Conservation (phyloP, 2,329 filamentous ascomycete species). For the Talaromyces piceae region DNA sequence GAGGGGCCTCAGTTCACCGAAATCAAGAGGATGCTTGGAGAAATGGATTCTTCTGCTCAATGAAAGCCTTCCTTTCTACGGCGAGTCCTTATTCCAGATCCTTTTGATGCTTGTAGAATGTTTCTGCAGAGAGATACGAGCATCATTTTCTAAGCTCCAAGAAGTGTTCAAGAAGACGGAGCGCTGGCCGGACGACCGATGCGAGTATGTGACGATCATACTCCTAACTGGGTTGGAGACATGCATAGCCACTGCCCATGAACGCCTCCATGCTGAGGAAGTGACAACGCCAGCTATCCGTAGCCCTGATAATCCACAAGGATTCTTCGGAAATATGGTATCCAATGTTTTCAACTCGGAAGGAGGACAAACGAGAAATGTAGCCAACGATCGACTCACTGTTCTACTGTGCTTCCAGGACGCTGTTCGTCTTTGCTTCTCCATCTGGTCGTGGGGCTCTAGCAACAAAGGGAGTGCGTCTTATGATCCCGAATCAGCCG, state of each 20-base stretch:
- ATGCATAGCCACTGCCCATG: constrained; percentile 78
- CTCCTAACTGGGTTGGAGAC: constrained; percentile 90
- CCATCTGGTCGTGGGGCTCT: constrained; percentile 88
- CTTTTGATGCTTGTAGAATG: constrained; percentile 86
- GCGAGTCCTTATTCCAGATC: constrained; percentile 78
- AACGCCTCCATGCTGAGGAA: constrained; percentile 71
- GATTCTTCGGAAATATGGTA: constrained; percentile 91
- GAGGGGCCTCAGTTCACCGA: constrained; percentile 66
- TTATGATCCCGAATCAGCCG: constrained; percentile 61
- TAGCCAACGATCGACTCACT: constrained; percentile 87
- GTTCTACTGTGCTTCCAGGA: constrained; percentile 96
- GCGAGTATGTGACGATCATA: constrained; percentile 61
- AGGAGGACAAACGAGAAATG: constrained; percentile 64
- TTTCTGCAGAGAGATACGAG: constrained; percentile 68
- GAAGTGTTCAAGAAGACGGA: constrained; percentile 34
- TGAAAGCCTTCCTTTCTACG: constrained; percentile 76
- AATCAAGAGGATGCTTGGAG: constrained; percentile 71
- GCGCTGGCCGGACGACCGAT: constrained; percentile 34
- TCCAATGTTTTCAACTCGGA: constrained; percentile 83
- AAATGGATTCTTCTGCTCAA: constrained; percentile 85
- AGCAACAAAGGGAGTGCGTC: constrained; percentile 36
- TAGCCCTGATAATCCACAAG: constrained; percentile 72
- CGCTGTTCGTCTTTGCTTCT: constrained; percentile 83
- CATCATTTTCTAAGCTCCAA: constrained; percentile 65
- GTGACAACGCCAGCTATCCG: constrained; percentile 61